Evolutionary conservation across 192 early-diverging fungal genomes (phyloP).

Genomic region (Linnemannia exigua): DNA sequence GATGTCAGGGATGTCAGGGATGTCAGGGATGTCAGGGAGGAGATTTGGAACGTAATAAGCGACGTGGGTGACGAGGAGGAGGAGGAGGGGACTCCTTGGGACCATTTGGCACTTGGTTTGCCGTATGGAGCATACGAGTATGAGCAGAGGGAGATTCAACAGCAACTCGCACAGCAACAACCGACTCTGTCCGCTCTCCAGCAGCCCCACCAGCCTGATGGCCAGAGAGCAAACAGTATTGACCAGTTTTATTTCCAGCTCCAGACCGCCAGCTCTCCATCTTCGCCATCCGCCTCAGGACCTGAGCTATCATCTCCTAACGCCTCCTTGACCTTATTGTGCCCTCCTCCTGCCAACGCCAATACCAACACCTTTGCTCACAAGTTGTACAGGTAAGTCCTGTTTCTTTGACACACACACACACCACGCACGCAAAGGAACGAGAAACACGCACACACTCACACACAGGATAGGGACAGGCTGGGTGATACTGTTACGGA

Average conservation of each 20-base stretch:
- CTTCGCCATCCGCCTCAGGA: slow-evolving; percentile 54
- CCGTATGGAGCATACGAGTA: too few species aligned
- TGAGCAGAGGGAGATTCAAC: too few species aligned
- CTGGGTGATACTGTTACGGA: neutral
- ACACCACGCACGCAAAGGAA: neutral
- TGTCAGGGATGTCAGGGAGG: too few species aligned
- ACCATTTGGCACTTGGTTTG: too few species aligned
- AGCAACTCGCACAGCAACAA: slow-evolving; percentile 31
- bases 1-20: too few species aligned
- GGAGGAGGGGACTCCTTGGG: too few species aligned
- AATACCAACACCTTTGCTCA: slow-evolving; percentile 71
- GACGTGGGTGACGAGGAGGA: too few species aligned
- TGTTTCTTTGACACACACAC: neutral
- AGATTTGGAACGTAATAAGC: too few species aligned
- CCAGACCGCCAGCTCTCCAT: slow-evolving; percentile 45
- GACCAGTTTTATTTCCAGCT: slow-evolving; percentile 45
- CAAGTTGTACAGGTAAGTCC: slow-evolving; percentile 68
- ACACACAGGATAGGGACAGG: neutral
- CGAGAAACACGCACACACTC: neutral
- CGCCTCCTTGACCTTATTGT: slow-evolving; percentile 54
- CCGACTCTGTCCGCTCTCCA: slow-evolving; percentile 10
- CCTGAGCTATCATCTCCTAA: slow-evolving; percentile 52
- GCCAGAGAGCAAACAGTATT: slow-evolving; percentile 35
- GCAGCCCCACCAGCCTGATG: slow-evolving; percentile 39
- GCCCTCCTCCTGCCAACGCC: slow-evolving; percentile 60